Percentiles rank a stretch among this genome's conserved stretches.
Conservation (phyloP, 371 early-diverging fungal species). For the Saksenaea oblongispora region DNA sequence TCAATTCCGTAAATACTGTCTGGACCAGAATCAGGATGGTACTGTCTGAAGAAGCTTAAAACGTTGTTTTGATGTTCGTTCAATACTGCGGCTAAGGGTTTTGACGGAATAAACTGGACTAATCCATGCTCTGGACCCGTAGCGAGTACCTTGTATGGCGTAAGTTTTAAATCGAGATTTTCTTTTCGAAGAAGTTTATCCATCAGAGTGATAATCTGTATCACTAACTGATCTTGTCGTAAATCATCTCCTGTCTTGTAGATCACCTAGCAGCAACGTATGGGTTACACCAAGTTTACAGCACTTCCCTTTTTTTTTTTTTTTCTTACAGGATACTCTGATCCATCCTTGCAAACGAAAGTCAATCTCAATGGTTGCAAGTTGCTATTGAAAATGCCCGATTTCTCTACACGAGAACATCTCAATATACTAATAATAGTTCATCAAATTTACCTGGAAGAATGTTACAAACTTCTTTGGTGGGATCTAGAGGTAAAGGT, state of each 20-base stretch:
- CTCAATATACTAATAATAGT: neutral
- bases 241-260: slow-evolving; percentile 97
- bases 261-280: slow-evolving; percentile 56
- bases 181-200: slow-evolving; percentile 91
- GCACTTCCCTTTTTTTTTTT: neutral
- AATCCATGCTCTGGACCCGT: slow-evolving; percentile 91
- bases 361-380: slow-evolving; percentile 83
- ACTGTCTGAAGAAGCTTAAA: slow-evolving; percentile 71
- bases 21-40: slow-evolving; percentile 65
- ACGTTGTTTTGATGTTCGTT: slow-evolving; percentile 84
- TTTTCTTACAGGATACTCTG: slow-evolving; percentile 69
- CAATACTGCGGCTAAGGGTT: slow-evolving; percentile 86
- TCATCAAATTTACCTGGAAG: slow-evolving; percentile 60
- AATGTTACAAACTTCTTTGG: slow-evolving; percentile 81
- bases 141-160: slow-evolving; percentile 93
- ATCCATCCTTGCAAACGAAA: slow-evolving; percentile 78
- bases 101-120: slow-evolving; percentile 89
- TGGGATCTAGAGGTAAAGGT: slow-evolving; percentile 88
- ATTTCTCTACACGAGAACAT: slow-evolving; percentile 57
- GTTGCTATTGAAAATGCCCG: slow-evolving; percentile 88
- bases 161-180: slow-evolving; percentile 90
- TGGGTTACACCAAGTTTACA: neutral
- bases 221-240: slow-evolving; percentile 96
- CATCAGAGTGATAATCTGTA: slow-evolving; percentile 96
- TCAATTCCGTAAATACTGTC: slow-evolving; percentile 70